A percentile compares a stretch with the other conserved stretches of the same genome.
These are phyloP conservation scores for Saccharomyces hybrid DNA, from an alignment of 1,139 yeast species.

Conservation along the genomic window DNA sequence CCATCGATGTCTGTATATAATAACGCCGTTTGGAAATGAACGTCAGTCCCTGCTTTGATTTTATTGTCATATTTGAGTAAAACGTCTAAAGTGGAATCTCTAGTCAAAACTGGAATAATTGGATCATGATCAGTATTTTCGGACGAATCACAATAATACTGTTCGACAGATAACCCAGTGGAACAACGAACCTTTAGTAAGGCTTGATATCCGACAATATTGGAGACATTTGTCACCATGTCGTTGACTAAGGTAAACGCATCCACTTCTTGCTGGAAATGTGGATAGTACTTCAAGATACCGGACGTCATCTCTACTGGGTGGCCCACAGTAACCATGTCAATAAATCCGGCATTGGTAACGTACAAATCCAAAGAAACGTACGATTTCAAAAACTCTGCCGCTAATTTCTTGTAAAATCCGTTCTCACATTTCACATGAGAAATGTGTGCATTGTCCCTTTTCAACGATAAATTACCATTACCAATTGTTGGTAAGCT, in stretches of 20 bases:
- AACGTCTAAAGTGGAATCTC: conserved; percentile 63
- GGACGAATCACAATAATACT: conserved; percentile 54
- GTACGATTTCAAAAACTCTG: conserved; percentile 49
- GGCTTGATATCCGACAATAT: conserved; percentile 64
- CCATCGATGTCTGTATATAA: conserved; percentile 77
- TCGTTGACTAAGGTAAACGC: conserved; percentile 59
- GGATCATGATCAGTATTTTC: conserved; percentile 47
- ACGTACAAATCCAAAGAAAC: conserved; percentile 75
- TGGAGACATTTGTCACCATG: conserved; percentile 42
- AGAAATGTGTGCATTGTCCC: conserved; percentile 48
- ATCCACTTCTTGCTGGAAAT: conserved; percentile 64
- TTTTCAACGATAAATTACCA: conserved; percentile 59
- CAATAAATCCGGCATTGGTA: conserved; percentile 59
- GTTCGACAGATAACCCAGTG: conserved; percentile 76
- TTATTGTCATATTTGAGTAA: conserved; percentile 72
- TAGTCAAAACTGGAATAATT: conserved; percentile 55
- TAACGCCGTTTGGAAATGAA: conserved; percentile 86
- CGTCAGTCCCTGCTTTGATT: conserved; percentile 63
- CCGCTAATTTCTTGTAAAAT: conserved; percentile 55
- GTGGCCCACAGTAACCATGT: conserved; percentile 65
- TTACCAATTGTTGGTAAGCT: conserved; percentile 78
- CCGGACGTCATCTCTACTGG: conserved; percentile 74
- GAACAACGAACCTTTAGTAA: conserved; percentile 83
- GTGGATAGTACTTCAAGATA: conserved; percentile 51
- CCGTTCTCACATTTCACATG: conserved; percentile 55